phyloP scores from a whole-genome alignment of 1,139 yeast species.

The Kodamaea alishanica region DNA sequence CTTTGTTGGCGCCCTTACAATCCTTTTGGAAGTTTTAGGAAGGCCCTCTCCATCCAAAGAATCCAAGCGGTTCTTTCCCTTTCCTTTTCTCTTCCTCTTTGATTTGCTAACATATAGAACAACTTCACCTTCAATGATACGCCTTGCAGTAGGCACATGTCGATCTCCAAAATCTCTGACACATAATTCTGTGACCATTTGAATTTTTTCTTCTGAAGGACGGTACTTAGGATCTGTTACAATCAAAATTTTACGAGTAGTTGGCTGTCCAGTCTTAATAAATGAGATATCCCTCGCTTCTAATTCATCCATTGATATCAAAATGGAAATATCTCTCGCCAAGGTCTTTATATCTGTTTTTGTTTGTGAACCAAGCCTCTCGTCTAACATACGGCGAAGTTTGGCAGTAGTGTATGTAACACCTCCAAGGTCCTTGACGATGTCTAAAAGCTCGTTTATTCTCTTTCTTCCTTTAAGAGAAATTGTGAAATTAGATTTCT shows the following conservation, averaged over 20 bases:
- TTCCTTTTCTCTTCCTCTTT: conserved; percentile 10
- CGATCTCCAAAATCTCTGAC: conserved; percentile 24
- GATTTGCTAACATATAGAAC: conserved; percentile 20
- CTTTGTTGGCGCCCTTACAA: not conserved
- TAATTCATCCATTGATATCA: conserved; percentile 19
- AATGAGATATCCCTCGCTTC: conserved; percentile 28
- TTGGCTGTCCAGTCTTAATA: conserved; percentile 27
- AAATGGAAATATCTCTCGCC: conserved; percentile 38
- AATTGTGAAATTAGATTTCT: conserved; percentile 5
- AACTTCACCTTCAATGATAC: conserved; percentile 33
- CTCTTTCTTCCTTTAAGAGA: conserved; percentile 24
- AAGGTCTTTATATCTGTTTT: conserved; percentile 47
- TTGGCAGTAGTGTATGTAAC: conserved; percentile 33
- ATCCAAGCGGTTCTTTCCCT: conserved; percentile 20
- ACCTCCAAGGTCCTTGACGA: conserved; percentile 42
- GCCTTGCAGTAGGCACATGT: conserved; percentile 14
- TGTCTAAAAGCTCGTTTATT: conserved; percentile 29
- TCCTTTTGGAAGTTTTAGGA: not conserved
- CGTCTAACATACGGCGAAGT: conserved; percentile 36
- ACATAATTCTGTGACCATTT: conserved; percentile 24
- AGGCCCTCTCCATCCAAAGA: conserved; percentile 12
- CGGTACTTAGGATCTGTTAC: conserved; percentile 24
- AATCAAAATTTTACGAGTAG: conserved; percentile 34
- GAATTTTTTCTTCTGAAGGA: conserved; percentile 30
- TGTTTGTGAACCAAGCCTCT: conserved; percentile 31